phyloP scores from a whole-genome alignment of 2,329 filamentous ascomycete genomes.

The Fusarium heterosporum region DNA sequence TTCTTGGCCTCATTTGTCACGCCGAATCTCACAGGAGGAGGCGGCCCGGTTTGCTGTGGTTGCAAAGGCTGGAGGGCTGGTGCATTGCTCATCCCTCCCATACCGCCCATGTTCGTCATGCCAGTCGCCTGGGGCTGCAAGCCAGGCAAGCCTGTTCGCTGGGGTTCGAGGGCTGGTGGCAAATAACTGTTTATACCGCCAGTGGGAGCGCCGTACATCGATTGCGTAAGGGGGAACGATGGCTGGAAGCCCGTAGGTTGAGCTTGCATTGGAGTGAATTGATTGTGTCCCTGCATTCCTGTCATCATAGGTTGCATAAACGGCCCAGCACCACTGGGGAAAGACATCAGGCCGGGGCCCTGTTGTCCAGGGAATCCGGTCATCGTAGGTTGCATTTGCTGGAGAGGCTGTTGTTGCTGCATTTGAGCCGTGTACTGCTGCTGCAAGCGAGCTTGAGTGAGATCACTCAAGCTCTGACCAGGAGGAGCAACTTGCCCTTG shows the following conservation, averaged over 20 bases:
- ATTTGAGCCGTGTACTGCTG: slow-evolving; percentile 67
- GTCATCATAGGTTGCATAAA: slow-evolving; percentile 65
- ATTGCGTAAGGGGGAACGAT: slow-evolving; percentile 60
- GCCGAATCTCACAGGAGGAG: slow-evolving; percentile 90
- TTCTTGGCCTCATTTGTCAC: slow-evolving; percentile 79
- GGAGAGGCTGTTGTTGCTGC: slow-evolving; percentile 54
- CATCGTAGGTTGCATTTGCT: slow-evolving; percentile 56
- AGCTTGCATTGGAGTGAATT: slow-evolving; percentile 64
- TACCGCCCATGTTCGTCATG: slow-evolving; percentile 43
- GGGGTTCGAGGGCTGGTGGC: slow-evolving; percentile 70
- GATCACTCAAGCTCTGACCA: slow-evolving; percentile 81
- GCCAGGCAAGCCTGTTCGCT: slow-evolving; percentile 64
- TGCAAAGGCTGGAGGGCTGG: slow-evolving; percentile 59
- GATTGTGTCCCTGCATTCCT: slow-evolving; percentile 54
- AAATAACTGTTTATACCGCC: slow-evolving; percentile 68
- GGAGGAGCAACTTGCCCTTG: slow-evolving; percentile 74
- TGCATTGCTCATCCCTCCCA: slow-evolving; percentile 62
- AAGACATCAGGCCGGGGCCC: slow-evolving; percentile 55
- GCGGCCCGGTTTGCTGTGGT: slow-evolving; percentile 69
- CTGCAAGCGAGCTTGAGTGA: slow-evolving; percentile 74
- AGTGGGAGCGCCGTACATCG: slow-evolving; percentile 57
- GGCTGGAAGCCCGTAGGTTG: slow-evolving; percentile 73
- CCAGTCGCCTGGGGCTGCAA: slow-evolving; percentile 63
- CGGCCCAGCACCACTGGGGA: slow-evolving; percentile 51
- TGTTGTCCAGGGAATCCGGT: slow-evolving; percentile 52